phyloP scores from a whole-genome alignment of 257 asterid species.

The Solanum appendiculatum region DNA sequence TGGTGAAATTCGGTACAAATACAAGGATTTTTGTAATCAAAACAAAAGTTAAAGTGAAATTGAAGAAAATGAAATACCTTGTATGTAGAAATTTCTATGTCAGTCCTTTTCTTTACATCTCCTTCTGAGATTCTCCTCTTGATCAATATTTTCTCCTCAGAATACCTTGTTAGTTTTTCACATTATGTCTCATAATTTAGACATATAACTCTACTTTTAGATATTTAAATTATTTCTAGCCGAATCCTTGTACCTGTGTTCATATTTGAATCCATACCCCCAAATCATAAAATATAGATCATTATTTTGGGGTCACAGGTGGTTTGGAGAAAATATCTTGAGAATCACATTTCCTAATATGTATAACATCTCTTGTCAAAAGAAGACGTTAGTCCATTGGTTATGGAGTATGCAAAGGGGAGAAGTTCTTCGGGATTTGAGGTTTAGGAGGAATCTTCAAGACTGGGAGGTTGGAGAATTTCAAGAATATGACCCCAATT shows the following conservation, averaged over 20 bases:
- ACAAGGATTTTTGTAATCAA: background rate
- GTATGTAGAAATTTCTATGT: background rate
- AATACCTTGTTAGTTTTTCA: background rate
- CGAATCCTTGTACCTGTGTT: background rate
- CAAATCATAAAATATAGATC: background rate
- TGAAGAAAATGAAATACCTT: background rate
- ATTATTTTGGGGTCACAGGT: background rate
- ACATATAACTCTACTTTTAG: background rate
- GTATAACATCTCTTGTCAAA: background rate
- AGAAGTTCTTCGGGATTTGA: background rate
- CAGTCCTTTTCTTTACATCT: background rate
- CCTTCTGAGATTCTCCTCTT: background rate
- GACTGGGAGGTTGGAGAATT: background rate
- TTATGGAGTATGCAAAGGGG: background rate
- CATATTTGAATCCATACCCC: background rate
- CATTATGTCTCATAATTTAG: background rate
- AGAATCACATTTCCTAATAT: background rate
- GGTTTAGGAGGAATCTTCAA: background rate
- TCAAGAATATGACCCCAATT: no score
- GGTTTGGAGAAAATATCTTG: background rate
- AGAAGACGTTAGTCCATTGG: background rate
- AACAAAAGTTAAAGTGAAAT: background rate
- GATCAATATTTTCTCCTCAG: background rate
- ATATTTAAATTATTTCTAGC: no score
- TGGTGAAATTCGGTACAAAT: background rate